Conservation (phyloP, 129 eudicot genomes). For the Helianthus tuberosus region DNA sequence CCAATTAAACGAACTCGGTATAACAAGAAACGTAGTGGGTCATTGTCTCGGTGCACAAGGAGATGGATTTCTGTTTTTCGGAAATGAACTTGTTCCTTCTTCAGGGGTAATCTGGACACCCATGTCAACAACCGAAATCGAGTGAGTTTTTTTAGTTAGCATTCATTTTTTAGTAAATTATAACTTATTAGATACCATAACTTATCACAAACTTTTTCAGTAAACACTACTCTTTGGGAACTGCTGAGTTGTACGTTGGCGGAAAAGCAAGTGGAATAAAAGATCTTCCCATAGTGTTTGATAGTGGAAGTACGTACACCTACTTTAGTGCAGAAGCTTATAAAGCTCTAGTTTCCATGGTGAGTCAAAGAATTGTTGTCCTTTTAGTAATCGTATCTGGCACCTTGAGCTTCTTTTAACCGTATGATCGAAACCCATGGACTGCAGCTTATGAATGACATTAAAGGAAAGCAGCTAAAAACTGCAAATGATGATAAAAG, state of each 20-base stretch:
- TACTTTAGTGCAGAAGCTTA: conserved; percentile 71
- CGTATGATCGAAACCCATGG: conserved; percentile 7
- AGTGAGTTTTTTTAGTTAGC: conserved; percentile 45
- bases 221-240: conserved; percentile 71
- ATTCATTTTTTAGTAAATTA: neutral
- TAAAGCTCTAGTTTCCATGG: conserved; percentile 49
- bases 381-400: conserved; percentile 25
- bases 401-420: neutral
- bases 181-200: neutral
- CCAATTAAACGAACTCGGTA: conserved; percentile 63
- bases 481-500: conserved; percentile 65
- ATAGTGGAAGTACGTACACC: conserved; percentile 91
- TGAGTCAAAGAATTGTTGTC: conserved; percentile 5
- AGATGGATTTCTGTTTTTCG: conserved; percentile 91
- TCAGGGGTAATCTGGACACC: conserved; percentile 79
- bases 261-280: conserved; percentile 60
- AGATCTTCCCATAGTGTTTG: conserved; percentile 68
- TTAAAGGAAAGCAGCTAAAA: conserved; percentile 51
- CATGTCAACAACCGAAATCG: conserved; percentile 50
- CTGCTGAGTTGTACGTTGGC: conserved; percentile 60
- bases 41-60: conserved; percentile 85
- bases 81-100: conserved; percentile 63
- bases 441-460: conserved; percentile 56
- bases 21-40: conserved; percentile 76
- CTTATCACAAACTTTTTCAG: conserved; percentile 34